phyloP scores from a whole-genome alignment of 2,329 filamentous ascomycete genomes.

The Arthrobotrys musiformis region DNA sequence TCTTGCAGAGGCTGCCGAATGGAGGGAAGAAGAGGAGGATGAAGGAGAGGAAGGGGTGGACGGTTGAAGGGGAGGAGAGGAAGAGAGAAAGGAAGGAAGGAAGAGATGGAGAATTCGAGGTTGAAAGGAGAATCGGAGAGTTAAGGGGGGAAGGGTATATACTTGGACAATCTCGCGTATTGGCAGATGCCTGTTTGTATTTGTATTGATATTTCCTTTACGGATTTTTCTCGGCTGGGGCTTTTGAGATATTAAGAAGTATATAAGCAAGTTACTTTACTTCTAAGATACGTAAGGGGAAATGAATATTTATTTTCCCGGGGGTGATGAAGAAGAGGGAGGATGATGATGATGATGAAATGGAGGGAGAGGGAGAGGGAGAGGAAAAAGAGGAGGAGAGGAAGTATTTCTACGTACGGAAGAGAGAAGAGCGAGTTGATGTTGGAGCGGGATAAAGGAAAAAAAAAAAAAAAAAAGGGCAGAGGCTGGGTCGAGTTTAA shows the following conservation, averaged over 20 bases:
- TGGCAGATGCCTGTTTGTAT: conserved; percentile 24
- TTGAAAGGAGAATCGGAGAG: conserved; percentile 17
- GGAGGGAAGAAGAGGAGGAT: not conserved
- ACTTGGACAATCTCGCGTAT: conserved; percentile 26
- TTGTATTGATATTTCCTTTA: conserved; percentile 19
- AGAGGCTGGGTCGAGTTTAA: no score
- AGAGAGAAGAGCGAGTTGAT: not conserved
- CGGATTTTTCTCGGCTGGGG: conserved; percentile 7
- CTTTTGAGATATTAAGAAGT: conserved; percentile 20
- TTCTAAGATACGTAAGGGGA: not conserved
- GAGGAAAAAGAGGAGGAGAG: not conserved
- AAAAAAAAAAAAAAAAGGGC: not conserved
- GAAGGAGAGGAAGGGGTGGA: not conserved
- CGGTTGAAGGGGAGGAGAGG: not conserved
- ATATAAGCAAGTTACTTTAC: not conserved
- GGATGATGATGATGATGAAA: not conserved
- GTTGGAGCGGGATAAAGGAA: not conserved
- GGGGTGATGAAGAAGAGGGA: not conserved
- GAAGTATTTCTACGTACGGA: no score
- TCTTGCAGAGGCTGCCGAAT: no score
- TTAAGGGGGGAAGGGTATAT: conserved; percentile 18
- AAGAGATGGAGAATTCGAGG: not conserved
- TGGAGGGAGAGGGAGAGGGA: not conserved
- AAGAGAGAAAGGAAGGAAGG: not conserved
- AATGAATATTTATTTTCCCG: no score